phyloP scores from a whole-genome alignment of 2,329 filamentous ascomycete genomes.

The Penicillium brasilianum region DNA sequence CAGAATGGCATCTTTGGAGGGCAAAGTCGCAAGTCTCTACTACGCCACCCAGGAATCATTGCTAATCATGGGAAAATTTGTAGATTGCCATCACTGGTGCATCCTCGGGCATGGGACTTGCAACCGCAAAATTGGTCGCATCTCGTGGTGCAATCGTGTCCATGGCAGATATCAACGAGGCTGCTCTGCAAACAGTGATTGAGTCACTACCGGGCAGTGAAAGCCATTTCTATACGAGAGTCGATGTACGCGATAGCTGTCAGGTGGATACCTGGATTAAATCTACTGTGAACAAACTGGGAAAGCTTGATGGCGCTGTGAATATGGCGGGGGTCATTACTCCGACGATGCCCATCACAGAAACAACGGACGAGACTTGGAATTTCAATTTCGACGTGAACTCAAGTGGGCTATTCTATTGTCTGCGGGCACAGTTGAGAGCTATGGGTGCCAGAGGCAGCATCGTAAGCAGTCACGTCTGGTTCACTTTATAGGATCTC shows the following conservation, averaged over 20 bases:
- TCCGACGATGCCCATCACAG: conserved; percentile 12
- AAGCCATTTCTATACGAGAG: conserved; percentile 11
- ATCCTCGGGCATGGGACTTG: conserved; percentile 20
- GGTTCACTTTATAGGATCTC: neutral
- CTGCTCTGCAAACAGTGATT: conserved; percentile 39
- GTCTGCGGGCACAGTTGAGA: conserved; percentile 25
- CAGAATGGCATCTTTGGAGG: conserved; percentile 14
- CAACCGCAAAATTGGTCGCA: conserved; percentile 18
- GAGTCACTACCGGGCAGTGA: conserved; percentile 10
- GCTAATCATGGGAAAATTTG: neutral
- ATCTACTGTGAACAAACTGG: conserved; percentile 36
- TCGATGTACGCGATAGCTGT: conserved; percentile 36
- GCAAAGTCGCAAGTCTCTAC: conserved; percentile 12
- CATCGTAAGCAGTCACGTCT: conserved; percentile 40
- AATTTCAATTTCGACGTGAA: conserved; percentile 26
- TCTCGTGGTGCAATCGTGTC: conserved; percentile 39
- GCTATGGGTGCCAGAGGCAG: conserved; percentile 29
- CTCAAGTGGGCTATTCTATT: conserved; percentile 24
- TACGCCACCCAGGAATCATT: neutral
- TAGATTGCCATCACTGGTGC: conserved; percentile 24
- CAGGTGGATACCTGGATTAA: conserved; percentile 43
- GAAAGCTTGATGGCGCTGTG: conserved; percentile 43
- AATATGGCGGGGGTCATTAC: conserved; percentile 42
- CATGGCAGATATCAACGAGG: conserved; percentile 52
- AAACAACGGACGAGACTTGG: conserved; percentile 16